Conservation (phyloP, 1,284 basidiomycete genomes). For the Ganoderma meredithae region DNA sequence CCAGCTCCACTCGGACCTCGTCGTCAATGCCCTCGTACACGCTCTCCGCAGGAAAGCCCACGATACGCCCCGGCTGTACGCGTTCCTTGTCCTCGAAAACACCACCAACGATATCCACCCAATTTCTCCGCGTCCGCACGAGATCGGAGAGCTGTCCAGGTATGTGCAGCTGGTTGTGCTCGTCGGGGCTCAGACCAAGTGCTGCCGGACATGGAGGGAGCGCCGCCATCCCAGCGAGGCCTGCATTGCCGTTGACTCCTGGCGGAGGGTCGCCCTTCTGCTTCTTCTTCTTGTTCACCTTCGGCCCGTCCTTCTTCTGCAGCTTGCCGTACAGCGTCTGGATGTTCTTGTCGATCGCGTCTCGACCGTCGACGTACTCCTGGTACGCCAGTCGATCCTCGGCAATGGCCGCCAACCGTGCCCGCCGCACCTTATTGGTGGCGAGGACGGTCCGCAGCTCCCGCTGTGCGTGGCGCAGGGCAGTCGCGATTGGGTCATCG, state of each 20-base stretch:
- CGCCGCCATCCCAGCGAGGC: constrained; percentile 31
- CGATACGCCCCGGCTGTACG: constrained; percentile 70
- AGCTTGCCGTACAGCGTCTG: constrained; percentile 72
- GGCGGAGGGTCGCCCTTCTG: constrained; percentile 57
- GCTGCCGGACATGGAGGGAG: constrained; percentile 65
- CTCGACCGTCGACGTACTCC: constrained; percentile 84
- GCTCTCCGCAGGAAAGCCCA: constrained; percentile 77
- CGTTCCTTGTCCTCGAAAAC: constrained; percentile 74
- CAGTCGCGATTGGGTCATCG: constrained; percentile 93
- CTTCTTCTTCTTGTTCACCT: constrained; percentile 74
- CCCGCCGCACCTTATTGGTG: constrained; percentile 85
- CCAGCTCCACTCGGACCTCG: constrained; percentile 54
- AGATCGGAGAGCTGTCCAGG: constrained; percentile 74
- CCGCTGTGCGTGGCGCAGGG: constrained; percentile 89
- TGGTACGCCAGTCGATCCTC: constrained; percentile 89
- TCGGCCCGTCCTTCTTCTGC: constrained; percentile 77
- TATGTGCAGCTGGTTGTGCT: constrained; percentile 70
- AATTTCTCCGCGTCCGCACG: constrained; percentile 74
- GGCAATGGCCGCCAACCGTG: constrained; percentile 79
- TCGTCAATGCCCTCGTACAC: constrained; percentile 79
- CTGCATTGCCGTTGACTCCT: constrained; percentile 42
- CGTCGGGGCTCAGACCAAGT: constrained; percentile 71
- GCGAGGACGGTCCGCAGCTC: constrained; percentile 80
- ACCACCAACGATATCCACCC: constrained; percentile 74
- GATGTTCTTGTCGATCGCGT: constrained; percentile 86